phyloP scores from a whole-genome alignment of 352 stramenopile genomes.

The Phytophthora pluvialis region DNA sequence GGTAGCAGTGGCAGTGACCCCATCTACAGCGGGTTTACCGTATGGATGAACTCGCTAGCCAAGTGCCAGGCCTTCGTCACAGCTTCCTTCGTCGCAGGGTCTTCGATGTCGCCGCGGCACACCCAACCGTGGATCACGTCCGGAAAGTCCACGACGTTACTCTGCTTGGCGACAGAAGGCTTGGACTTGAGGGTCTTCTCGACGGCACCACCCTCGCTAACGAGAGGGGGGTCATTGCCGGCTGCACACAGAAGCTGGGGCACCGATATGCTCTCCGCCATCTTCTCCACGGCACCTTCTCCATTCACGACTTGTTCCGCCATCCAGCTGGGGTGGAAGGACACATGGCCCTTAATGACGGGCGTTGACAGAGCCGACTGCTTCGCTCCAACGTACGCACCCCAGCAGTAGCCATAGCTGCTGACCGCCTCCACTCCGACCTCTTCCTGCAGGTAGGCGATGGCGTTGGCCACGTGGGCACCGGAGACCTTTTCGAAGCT shows the following conservation, averaged over 20 bases:
- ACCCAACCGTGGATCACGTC: constrained; percentile 64
- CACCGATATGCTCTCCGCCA: constrained; percentile 33
- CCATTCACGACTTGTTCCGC: constrained; percentile 36
- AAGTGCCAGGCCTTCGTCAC: constrained; percentile 59
- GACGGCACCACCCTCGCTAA: constrained; percentile 34
- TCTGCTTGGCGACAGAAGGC: constrained; percentile 16
- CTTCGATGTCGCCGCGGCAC: constrained; percentile 52
- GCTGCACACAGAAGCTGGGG: constrained; percentile 44
- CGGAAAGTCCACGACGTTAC: constrained; percentile 45
- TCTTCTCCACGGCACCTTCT: constrained; percentile 33
- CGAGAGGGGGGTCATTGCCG: constrained; percentile 41
- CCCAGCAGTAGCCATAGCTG: constrained; percentile 54
- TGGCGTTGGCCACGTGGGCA: constrained; percentile 24
- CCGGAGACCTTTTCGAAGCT: constrained; percentile 19
- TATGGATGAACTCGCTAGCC: constrained; percentile 56
- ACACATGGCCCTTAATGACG: constrained; percentile 41
- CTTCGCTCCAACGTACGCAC: constrained; percentile 35
- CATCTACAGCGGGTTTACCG: constrained; percentile 32
- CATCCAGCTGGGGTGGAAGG: constrained; percentile 47
- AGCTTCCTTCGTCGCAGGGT: constrained; percentile 37
- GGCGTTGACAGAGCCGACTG: neutral
- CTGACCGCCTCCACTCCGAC: constrained; percentile 28
- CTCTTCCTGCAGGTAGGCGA: constrained; percentile 37
- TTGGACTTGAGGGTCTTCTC: constrained; percentile 39
- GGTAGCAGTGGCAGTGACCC: no score